Evolutionary conservation across 2,329 filamentous ascomycete species (phyloP).

Genomic region (Leptographium galeiforme): DNA sequence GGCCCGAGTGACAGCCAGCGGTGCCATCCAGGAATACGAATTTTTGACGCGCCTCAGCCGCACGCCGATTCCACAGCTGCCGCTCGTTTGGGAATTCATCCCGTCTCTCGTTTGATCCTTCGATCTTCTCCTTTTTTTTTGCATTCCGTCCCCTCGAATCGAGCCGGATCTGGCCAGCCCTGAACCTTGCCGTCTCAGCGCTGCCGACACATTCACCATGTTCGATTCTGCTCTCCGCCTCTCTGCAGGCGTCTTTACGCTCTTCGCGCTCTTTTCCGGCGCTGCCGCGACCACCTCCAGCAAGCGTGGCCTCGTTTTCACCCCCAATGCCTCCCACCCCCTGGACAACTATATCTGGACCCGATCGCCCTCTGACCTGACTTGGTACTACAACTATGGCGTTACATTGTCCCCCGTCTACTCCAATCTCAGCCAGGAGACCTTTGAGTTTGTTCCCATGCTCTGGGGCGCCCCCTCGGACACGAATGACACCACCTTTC

Average conservation of each 20-base stretch:
- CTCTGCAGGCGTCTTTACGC: neutral
- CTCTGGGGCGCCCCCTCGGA: slow-evolving; percentile 50
- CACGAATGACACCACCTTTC: slow-evolving; percentile 44
- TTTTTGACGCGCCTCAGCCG: neutral
- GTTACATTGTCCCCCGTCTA: slow-evolving; percentile 40
- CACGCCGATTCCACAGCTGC: neutral
- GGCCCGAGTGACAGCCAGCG: too few relatives aligned
- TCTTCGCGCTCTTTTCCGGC: neutral
- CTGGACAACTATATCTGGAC: slow-evolving; percentile 56
- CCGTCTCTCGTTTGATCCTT: neutral
- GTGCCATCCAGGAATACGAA: neutral
- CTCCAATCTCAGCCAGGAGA: slow-evolving; percentile 30
- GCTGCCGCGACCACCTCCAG: slow-evolving; percentile 22
- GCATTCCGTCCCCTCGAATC: too few relatives aligned
- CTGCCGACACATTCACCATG: neutral
- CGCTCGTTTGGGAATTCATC: neutral
- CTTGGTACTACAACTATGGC: slow-evolving; percentile 79
- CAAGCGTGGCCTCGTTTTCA: slow-evolving; percentile 64
- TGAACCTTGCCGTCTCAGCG: neutral
- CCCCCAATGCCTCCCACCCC: slow-evolving; percentile 39
- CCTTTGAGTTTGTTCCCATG: slow-evolving; percentile 69
- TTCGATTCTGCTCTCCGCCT: too few relatives aligned
- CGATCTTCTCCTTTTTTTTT: too few relatives aligned
- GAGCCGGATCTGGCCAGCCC: too few relatives aligned
- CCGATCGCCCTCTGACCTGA: slow-evolving; percentile 41